phyloP scores from a whole-genome alignment of 352 stramenopile species.

The Pythium grandisporangium region DNA sequence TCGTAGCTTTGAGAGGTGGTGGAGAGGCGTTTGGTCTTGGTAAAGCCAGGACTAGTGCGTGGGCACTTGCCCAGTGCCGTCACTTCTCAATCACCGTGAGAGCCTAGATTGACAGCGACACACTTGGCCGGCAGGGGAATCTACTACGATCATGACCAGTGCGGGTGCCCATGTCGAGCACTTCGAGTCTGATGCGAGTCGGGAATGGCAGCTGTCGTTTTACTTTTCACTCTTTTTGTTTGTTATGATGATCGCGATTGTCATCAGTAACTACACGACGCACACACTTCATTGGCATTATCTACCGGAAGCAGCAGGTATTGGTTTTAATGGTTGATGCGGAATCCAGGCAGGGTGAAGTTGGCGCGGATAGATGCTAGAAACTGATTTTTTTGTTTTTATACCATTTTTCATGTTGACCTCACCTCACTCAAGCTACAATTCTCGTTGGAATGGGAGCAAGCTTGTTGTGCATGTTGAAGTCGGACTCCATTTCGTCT shows the following conservation, averaged over 20 bases:
- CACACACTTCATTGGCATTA: slow-evolving; percentile 73
- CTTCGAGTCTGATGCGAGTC: slow-evolving; percentile 40
- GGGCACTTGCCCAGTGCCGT: too few species aligned
- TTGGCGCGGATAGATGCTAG: not conserved
- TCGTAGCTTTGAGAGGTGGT: too few species aligned
- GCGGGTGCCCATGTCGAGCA: slow-evolving; percentile 23
- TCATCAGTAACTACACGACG: slow-evolving; percentile 70
- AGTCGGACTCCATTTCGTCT: slow-evolving; percentile 58
- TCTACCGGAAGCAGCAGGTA: slow-evolving; percentile 54
- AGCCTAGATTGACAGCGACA: too few species aligned
- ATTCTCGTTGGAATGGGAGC: slow-evolving; percentile 52
- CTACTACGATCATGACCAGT: slow-evolving; percentile 17
- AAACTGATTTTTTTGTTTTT: too few species aligned
- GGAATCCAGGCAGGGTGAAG: too few species aligned
- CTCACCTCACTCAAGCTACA: slow-evolving; percentile 22
- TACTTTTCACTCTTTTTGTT: slow-evolving; percentile 68
- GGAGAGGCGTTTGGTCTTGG: too few species aligned
- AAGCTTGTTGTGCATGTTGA: slow-evolving; percentile 47
- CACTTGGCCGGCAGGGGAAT: too few species aligned
- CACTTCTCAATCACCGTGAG: too few species aligned
- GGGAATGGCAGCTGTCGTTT: slow-evolving; percentile 72
- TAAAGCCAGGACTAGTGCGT: too few species aligned
- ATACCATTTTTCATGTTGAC: not conserved
- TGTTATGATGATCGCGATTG: slow-evolving; percentile 67
- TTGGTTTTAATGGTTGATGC: not conserved